Conservation (phyloP, 1,284 basidiomycete species). For the Pascua guehoae region DNA sequence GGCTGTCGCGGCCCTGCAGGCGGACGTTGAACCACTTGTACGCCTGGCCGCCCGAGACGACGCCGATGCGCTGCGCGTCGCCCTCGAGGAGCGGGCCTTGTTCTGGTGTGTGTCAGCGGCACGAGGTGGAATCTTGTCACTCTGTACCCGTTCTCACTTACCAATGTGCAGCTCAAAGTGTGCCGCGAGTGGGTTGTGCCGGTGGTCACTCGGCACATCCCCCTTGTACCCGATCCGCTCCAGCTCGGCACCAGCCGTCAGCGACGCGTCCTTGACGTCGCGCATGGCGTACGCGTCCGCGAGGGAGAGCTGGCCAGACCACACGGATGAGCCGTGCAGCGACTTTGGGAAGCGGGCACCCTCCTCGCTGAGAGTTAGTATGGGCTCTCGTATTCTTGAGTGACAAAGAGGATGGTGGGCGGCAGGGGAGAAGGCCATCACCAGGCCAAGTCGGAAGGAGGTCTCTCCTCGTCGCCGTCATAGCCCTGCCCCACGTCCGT, state of each 20-base stretch:
- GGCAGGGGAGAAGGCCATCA: too few relatives aligned
- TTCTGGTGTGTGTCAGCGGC: conserved; percentile 6
- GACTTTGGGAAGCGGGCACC: conserved; percentile 17
- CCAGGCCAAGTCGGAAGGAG: too few relatives aligned
- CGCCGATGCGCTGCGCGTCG: conserved; percentile 16
- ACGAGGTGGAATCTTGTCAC: too few relatives aligned
- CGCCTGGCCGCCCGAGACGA: conserved; percentile 31
- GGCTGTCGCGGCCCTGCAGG: conserved; percentile 23
- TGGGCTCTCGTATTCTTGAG: too few relatives aligned
- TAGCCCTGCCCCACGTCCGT: too few relatives aligned
- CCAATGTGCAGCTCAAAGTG: conserved; percentile 38
- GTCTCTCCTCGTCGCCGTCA: too few relatives aligned
- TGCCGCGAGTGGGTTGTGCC: conserved; percentile 23
- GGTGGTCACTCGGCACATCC: background rate
- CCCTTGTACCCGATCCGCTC: conserved; percentile 17
- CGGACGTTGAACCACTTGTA: conserved; percentile 28
- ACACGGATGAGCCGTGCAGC: conserved; percentile 21
- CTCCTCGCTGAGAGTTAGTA: conserved; percentile 10
- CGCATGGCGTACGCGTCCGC: conserved; percentile 5
- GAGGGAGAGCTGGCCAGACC: conserved; percentile 17
- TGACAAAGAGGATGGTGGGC: too few relatives aligned
- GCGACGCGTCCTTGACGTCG: conserved; percentile 11
- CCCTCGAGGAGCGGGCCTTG: conserved; percentile 32
- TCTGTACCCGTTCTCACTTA: too few relatives aligned
- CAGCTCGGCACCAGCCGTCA: conserved; percentile 17